phyloP scores from a whole-genome alignment of 2,329 filamentous ascomycete species.

The Monosporascus ibericus region DNA sequence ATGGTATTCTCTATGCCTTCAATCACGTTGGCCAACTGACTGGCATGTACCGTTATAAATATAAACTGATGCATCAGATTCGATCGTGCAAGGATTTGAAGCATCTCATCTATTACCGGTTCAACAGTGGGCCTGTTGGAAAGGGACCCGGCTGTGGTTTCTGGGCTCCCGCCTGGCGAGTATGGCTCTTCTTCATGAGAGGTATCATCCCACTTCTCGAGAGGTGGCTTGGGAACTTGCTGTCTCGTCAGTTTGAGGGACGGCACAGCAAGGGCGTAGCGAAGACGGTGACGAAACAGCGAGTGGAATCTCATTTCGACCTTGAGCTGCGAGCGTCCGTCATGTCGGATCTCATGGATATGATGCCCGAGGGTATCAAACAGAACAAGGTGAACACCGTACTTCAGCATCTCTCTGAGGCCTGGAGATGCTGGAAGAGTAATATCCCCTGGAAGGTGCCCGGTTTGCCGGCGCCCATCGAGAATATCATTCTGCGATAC shows the following conservation, averaged over 20 bases:
- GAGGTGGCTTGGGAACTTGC: constrained; percentile 92
- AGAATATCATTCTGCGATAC: constrained; percentile 97
- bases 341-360: constrained; percentile 98
- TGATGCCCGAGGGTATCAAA: constrained; percentile 99
- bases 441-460: constrained; percentile 99
- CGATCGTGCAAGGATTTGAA: constrained; percentile 98
- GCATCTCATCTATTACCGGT: constrained; percentile 98
- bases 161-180: constrained; percentile 97
- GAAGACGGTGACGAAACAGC: constrained; percentile 98
- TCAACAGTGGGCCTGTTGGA: constrained; percentile 93
- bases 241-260: constrained; percentile 96
- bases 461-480: constrained; percentile 89
- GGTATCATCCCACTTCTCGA: constrained; percentile 96
- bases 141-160: constrained; percentile 98
- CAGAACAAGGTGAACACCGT: constrained; percentile 99
- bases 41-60: constrained; percentile 99
- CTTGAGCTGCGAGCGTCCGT: constrained; percentile 94
- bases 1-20: constrained; percentile 98
- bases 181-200: constrained; percentile 99
- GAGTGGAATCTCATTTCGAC: constrained; percentile 97
- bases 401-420: constrained; percentile 92
- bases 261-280: constrained; percentile 98
- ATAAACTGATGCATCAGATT: constrained; percentile 99
- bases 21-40: constrained; percentile 98
- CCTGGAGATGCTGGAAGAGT: constrained; percentile 99